A percentile compares a stretch with the other conserved stretches of the same genome.
phyloP scores from a whole-genome alignment of 208 protist genomes.

The Histomonas meleagridis region DNA sequence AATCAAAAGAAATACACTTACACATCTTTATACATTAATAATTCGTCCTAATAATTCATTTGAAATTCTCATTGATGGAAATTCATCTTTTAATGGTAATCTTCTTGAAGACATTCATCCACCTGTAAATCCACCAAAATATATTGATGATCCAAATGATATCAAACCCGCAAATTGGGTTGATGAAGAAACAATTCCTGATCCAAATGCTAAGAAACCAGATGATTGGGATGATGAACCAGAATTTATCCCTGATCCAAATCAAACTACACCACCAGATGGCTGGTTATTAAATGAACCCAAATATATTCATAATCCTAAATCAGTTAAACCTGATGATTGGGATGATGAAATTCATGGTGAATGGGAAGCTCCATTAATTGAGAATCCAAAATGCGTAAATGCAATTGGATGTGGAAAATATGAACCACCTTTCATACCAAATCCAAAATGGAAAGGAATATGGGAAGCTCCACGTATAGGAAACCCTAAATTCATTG shows the following conservation, averaged over 20 bases:
- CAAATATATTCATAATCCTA: constrained; percentile 33
- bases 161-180: constrained; percentile 49
- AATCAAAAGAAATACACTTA: constrained; percentile 33
- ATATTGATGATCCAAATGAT: constrained; percentile 44
- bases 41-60: constrained; percentile 42
- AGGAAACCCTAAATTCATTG: constrained; percentile 50
- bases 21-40: constrained; percentile 47
- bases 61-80: constrained; percentile 45
- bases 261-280: not conserved
- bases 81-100: constrained; percentile 30
- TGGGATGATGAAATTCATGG: not conserved
- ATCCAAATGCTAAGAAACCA: constrained; percentile 13
- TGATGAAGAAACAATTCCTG: not conserved
- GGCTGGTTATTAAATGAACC: not conserved
- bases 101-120: constrained; percentile 26
- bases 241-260: constrained; percentile 29
- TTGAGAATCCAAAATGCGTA: constrained; percentile 46
- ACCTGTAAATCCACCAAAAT: not conserved
- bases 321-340: constrained; percentile 47
- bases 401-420: not conserved
- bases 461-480: constrained; percentile 43
- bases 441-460: too few species aligned
- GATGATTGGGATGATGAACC: constrained; percentile 51
- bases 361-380: constrained; percentile 44
- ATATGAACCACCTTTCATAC: not conserved